Percentiles rank a stretch among this genome's conserved stretches.
phyloP scores from a whole-genome alignment of 225 moss, liverwort and hornwort genomes.

The Lunularia cruciata region DNA sequence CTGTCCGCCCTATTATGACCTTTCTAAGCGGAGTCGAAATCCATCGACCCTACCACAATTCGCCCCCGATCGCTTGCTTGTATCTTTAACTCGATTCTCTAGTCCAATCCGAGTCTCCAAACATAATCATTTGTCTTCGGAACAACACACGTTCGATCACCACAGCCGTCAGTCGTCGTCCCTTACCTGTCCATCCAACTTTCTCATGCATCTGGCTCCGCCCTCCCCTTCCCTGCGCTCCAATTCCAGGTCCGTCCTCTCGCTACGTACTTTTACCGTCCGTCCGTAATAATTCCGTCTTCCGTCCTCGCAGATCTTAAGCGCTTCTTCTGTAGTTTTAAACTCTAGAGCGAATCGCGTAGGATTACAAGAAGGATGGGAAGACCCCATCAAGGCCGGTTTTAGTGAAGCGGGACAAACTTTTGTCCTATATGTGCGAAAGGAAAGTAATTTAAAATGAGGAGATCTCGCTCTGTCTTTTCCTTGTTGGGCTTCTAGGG shows the following conservation, averaged over 20 bases:
- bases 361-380: too few species aligned
- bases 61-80: background rate
- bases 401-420: too few species aligned
- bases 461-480: too few species aligned
- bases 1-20: conserved; percentile 16
- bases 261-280: conserved; percentile 2
- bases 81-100: background rate
- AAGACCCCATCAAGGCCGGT: too few species aligned
- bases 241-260: background rate
- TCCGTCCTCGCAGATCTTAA: conserved; percentile 18
- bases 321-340: conserved; percentile 18
- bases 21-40: conserved; percentile 19
- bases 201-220: background rate
- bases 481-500: too few species aligned
- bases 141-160: conserved; percentile 17
- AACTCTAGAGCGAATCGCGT: too few species aligned
- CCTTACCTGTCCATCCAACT: conserved; percentile 12
- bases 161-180: conserved; percentile 24
- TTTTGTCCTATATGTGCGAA: too few species aligned
- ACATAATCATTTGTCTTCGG: background rate
- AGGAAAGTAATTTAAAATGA: too few species aligned
- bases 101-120: conserved; percentile 13
- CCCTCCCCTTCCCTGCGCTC: conserved; percentile 14
- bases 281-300: conserved; percentile 8
- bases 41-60: conserved; percentile 16